Evolutionary conservation across 2,329 filamentous ascomycete species (phyloP), one percentile per base, ranked within the genome.

Genomic region (Claviceps monticola): DNA sequence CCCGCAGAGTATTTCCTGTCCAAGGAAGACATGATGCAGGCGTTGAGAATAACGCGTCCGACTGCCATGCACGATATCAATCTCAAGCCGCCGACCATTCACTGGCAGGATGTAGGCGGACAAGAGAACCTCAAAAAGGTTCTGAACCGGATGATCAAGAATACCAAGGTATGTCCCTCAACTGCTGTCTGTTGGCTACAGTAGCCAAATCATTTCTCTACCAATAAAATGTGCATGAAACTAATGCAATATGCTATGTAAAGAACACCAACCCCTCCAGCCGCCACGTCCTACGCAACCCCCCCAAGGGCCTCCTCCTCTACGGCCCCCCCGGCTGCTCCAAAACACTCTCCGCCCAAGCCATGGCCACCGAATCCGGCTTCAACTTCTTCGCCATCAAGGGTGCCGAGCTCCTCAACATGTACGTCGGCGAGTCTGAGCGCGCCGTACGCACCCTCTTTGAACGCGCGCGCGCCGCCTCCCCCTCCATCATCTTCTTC

Each of bases 391-490:
- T 96, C 63, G 85, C 89, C 8, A 87, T 97, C 57, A 95, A 96
- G 69, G 91, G 89, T 26, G 88, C 88, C 38, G 91, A 96, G 67
- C 78, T 96, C 13, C 82, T 95, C 54, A 94, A 89, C 69, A 95
- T 95, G 87, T 97, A 96, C 67, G 90, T 97, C 17, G 91, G 91
- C 55, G 91, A 97, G 66, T 91, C 89, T 2, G 91, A 97, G 69
- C 81, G 88, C 11, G 83, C 85, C 7, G 78, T 96, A 43, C 82
- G 91, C 39, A 85, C 88, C 51, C 80, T 96, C 1, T 96, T 97
- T 64, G 78, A 83, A 50, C 86, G 90, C 59, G 91, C 91, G 1
- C 78, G 86, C 43, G 83, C 84, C n/a, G 90, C 89, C 8, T 82
- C 83, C 49, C 91, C 91, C 0, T 89, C 86, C 64, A 91, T 96